A percentile compares a stretch with the other conserved stretches of the same genome.
These are phyloP conservation scores for Arxiozyma slooffiae DNA, from an alignment of 1,139 yeast genomes.

Conservation along the genomic window DNA sequence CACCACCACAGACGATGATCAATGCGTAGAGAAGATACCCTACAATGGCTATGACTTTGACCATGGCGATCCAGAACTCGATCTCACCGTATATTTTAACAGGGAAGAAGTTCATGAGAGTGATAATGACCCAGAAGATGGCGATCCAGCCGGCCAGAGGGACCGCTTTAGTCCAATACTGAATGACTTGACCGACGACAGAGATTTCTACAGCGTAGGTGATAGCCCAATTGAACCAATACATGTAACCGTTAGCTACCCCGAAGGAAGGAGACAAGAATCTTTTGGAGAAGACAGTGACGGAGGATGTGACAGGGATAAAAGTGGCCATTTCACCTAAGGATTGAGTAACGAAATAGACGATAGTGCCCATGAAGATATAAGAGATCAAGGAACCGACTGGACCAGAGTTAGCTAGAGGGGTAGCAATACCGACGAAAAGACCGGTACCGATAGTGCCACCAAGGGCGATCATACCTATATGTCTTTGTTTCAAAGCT, in stretches of 20 bases:
- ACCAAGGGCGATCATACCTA: conserved; percentile 58
- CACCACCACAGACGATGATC: conserved; percentile 66
- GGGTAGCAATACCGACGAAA: conserved; percentile 47
- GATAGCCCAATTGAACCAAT: conserved; percentile 83
- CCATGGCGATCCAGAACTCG: conserved; percentile 58
- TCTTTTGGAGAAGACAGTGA: conserved; percentile 46
- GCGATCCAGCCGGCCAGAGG: conserved; percentile 64
- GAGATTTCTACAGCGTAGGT: conserved; percentile 77
- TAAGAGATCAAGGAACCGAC: conserved; percentile 56
- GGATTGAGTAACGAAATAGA: conserved; percentile 58
- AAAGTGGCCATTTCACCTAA: conserved; percentile 75
- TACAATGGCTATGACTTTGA: conserved; percentile 60
- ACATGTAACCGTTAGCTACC: conserved; percentile 73
- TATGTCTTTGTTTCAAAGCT: conserved; percentile 48
- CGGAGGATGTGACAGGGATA: conserved; percentile 64
- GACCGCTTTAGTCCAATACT: conserved; percentile 64
- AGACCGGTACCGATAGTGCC: conserved; percentile 68
- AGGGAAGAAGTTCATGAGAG: conserved; percentile 47
- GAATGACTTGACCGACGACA: conserved; percentile 65
- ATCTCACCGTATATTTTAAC: conserved; percentile 58
- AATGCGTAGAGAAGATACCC: conserved; percentile 64
- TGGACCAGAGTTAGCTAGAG: conserved; percentile 51
- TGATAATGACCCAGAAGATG: conserved; percentile 52
- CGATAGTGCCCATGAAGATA: conserved; percentile 55
- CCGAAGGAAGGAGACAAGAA: conserved; percentile 66